A percentile compares a stretch with the other conserved stretches of the same genome.
Evolutionary conservation across 768 basidiomycete genomes (phyloP).

Genomic region (Calocera viscosa): DNA sequence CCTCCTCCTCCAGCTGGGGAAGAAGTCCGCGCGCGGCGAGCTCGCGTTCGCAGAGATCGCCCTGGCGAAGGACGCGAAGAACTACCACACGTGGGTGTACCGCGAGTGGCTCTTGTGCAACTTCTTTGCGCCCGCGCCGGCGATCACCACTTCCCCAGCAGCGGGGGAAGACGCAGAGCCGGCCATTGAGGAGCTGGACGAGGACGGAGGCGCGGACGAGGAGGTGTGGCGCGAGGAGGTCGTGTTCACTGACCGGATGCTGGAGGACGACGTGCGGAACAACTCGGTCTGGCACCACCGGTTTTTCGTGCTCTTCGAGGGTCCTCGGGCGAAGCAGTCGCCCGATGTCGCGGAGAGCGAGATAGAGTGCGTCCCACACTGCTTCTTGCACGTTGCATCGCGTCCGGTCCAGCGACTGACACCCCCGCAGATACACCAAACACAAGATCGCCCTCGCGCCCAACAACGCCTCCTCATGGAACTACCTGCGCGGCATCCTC

Average conservation of each 20-base stretch:
- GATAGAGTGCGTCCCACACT: conserved; percentile 46
- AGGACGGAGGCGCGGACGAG: conserved; percentile 34
- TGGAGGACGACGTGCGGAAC: conserved; percentile 71
- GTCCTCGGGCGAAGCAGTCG: conserved; percentile 38
- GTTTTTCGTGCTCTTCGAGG: conserved; percentile 67
- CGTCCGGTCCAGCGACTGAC: background rate
- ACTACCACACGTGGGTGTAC: conserved; percentile 99
- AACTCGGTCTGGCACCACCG: conserved; percentile 98
- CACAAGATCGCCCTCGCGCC: conserved; percentile 73
- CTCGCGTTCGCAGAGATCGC: conserved; percentile 65
- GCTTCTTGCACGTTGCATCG: no score
- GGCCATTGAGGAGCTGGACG: conserved; percentile 5
- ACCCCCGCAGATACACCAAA: conserved; percentile 55
- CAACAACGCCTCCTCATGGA: conserved; percentile 93
- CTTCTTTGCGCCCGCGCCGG: conserved; percentile 33
- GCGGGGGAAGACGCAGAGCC: background rate
- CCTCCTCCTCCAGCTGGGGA: conserved; percentile 45
- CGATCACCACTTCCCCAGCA: background rate
- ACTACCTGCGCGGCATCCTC: conserved; percentile 82
- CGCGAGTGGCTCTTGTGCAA: conserved; percentile 86
- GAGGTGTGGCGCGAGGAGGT: conserved; percentile 64
- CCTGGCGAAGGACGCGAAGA: conserved; percentile 73
- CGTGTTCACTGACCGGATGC: conserved; percentile 57
- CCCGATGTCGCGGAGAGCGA: conserved; percentile 52
- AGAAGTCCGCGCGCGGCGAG: conserved; percentile 37